phyloP scores from a whole-genome alignment of 345 rosid species.

The Punica granatum region DNA sequence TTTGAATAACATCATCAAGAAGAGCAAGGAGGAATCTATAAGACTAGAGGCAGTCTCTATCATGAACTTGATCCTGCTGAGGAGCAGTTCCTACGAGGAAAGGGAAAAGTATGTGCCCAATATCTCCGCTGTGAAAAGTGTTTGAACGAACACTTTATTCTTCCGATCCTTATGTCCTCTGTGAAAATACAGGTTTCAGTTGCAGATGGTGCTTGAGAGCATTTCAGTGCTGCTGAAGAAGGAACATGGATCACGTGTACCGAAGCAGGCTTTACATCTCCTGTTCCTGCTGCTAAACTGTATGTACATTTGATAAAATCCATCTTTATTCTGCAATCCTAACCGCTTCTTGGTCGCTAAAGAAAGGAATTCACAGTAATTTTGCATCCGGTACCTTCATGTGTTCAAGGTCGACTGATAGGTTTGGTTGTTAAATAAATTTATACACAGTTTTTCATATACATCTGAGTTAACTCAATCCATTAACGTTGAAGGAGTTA shows the following conservation, averaged over 20 bases:
- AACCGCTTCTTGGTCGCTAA: not conserved
- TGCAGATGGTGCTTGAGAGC: slow-evolving; percentile 34
- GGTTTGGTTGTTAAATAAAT: not conserved
- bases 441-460: not conserved
- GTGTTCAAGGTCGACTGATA: not conserved
- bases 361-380: not conserved
- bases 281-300: slow-evolving; percentile 66
- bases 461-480: not conserved
- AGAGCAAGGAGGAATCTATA: slow-evolving; percentile 37
- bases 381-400: not conserved
- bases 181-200: slow-evolving; percentile 42
- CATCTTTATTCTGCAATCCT: not conserved
- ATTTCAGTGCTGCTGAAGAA: slow-evolving; percentile 45
- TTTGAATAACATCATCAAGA: slow-evolving; percentile 41
- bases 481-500: not conserved
- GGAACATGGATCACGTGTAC: slow-evolving; percentile 49
- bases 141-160: not conserved
- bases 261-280: slow-evolving; percentile 57
- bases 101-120: slow-evolving; percentile 56
- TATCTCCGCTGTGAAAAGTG: slow-evolving; percentile 2
- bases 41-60: slow-evolving; percentile 65
- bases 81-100: slow-evolving; percentile 43
- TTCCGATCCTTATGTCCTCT: not conserved
- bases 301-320: slow-evolving; percentile 23
- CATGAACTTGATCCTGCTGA: slow-evolving; percentile 67